phyloP scores from a whole-genome alignment of 108 stramenopile species.

The Ochromonas danica region DNA sequence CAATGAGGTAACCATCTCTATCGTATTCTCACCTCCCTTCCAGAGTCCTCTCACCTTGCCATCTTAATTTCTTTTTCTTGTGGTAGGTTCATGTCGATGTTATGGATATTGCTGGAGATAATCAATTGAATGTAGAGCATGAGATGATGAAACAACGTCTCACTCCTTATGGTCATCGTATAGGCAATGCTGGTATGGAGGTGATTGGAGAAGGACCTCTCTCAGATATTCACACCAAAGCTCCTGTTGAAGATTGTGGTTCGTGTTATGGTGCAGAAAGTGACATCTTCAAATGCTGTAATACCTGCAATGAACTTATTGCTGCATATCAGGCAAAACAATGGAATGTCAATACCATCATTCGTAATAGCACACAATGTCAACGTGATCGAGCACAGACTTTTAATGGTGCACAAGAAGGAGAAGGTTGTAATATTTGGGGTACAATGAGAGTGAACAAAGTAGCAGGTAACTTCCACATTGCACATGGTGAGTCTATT shows the following conservation, averaged over 20 bases:
- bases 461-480: slow-evolving; percentile 95
- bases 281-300: slow-evolving; percentile 71
- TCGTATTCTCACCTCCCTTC: no score
- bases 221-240: no score
- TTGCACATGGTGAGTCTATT: slow-evolving; percentile 92
- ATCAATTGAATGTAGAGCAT: slow-evolving; percentile 84
- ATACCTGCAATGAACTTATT: slow-evolving; percentile 78
- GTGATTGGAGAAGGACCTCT: slow-evolving; percentile 43
- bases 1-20: not conserved
- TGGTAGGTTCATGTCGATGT: slow-evolving; percentile 91
- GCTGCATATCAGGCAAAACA: slow-evolving; percentile 68
- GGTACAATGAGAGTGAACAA: slow-evolving; percentile 89
- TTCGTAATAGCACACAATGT: slow-evolving; percentile 80
- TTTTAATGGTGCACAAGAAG: slow-evolving; percentile 20
- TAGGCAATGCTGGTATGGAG: slow-evolving; percentile 38
- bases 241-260: slow-evolving; percentile 83
- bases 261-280: slow-evolving; percentile 85
- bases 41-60: not conserved
- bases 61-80: not conserved
- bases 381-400: slow-evolving; percentile 67
- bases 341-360: slow-evolving; percentile 71
- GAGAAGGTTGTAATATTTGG: slow-evolving; percentile 81
- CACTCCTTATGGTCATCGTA: slow-evolving; percentile 1
- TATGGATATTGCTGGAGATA: slow-evolving; percentile 97
- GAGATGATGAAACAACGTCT: slow-evolving; percentile 58